Conservation (phyloP, 176 grass and related monocot genomes). For the Calamus simplicifolius region DNA sequence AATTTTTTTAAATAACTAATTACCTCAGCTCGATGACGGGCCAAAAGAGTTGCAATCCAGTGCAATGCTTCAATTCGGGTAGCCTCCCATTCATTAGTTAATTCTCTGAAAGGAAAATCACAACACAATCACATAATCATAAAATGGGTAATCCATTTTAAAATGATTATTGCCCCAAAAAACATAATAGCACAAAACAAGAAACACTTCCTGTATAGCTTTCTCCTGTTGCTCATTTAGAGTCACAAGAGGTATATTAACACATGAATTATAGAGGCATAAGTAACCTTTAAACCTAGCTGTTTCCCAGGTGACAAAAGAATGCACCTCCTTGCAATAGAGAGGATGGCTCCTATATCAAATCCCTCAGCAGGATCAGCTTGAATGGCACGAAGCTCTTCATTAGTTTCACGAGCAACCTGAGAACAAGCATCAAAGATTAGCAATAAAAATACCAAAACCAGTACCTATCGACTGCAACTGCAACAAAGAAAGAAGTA, state of each 20-base stretch:
- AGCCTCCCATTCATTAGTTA: slow-evolving; percentile 76
- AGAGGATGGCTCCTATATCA: slow-evolving; percentile 76
- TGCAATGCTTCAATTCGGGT: slow-evolving; percentile 90
- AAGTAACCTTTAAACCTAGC: slow-evolving; percentile 4
- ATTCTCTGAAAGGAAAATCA: slow-evolving; percentile 54
- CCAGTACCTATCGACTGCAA: not conserved
- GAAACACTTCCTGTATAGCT: too few relatives aligned
- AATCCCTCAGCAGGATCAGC: slow-evolving; percentile 89
- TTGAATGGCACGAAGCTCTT: slow-evolving; percentile 84
- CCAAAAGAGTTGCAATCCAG: slow-evolving; percentile 73
- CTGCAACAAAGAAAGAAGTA: slow-evolving; percentile 4
- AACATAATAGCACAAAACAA: too few relatives aligned
- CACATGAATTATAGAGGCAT: too few relatives aligned
- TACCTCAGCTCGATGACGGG: slow-evolving; percentile 71
- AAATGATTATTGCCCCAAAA: too few relatives aligned
- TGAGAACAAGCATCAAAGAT: slow-evolving; percentile 18
- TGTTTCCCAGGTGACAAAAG: not conserved
- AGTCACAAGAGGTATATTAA: not conserved
- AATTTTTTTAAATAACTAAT: not conserved
- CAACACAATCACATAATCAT: slow-evolving; percentile 11
- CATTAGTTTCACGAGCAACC: slow-evolving; percentile 98
- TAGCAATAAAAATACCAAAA: not conserved
- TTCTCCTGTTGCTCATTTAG: not conserved
- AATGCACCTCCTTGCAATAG: slow-evolving; percentile 74
- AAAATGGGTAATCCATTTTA: not conserved